Evolutionary conservation across 148 eudicot genomes (phyloP).

Genomic region (Rhododendron henanense): DNA sequence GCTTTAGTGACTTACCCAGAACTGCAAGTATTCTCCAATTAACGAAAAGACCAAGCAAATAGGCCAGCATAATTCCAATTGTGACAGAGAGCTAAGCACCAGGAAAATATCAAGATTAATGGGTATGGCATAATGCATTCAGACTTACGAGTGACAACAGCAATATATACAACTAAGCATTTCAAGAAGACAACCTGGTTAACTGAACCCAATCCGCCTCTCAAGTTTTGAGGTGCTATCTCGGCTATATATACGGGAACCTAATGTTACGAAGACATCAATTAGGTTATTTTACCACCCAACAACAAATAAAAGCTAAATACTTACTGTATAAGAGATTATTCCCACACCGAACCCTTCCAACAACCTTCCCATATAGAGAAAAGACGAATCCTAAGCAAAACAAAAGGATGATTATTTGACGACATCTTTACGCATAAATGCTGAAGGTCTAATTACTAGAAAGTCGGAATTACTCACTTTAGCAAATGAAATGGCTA

Average conservation of each 20-base stretch:
- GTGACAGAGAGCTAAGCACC: slow-evolving; percentile 76
- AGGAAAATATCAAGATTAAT: slow-evolving; percentile 13
- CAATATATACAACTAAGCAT: not conserved
- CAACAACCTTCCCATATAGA: slow-evolving; percentile 91
- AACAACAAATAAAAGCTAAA: slow-evolving; percentile 3
- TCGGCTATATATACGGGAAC: slow-evolving; percentile 98
- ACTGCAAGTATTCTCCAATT: slow-evolving; percentile 86
- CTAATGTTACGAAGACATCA: slow-evolving; percentile 28
- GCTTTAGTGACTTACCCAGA: slow-evolving; percentile 46
- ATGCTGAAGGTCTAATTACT: not conserved
- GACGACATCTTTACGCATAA: not conserved
- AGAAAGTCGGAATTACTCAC: slow-evolving; percentile 37
- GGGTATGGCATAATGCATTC: not conserved
- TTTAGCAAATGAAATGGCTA: slow-evolving; percentile 83
- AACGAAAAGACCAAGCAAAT: slow-evolving; percentile 84
- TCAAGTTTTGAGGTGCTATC: slow-evolving; percentile 87
- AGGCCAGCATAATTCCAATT: slow-evolving; percentile 86
- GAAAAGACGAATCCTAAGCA: slow-evolving; percentile 72
- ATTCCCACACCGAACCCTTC: slow-evolving; percentile 98
- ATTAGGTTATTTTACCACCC: not conserved
- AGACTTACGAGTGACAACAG: not conserved
- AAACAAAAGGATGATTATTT: not conserved
- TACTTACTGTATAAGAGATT: slow-evolving; percentile 74
- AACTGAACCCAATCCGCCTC: slow-evolving; percentile 89
- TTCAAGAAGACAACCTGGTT: slow-evolving; percentile 63